Evolutionary conservation across 1,139 yeast genomes (phyloP).

Genomic region (Nematodospora anomalae): DNA sequence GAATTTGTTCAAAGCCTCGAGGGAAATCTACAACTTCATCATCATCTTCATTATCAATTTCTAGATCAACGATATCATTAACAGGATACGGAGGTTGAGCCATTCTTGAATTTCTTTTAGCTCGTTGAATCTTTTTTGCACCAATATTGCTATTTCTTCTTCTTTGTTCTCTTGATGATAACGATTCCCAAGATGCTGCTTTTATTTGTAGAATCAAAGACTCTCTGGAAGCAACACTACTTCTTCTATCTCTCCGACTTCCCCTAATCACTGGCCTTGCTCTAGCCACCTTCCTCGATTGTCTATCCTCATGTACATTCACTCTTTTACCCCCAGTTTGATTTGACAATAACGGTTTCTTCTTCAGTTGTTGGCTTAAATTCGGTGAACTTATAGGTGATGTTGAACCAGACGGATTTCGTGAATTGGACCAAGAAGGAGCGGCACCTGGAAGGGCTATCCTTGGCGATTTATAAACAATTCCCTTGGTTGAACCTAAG

Average conservation of each 20-base stretch:
- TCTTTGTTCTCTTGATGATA: not conserved
- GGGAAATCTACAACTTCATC: slow-evolving; percentile 8
- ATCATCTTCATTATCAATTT: slow-evolving; percentile 1
- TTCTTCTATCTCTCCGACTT: slow-evolving; percentile 8
- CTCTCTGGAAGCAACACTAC: slow-evolving; percentile 8
- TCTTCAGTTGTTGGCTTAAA: not conserved
- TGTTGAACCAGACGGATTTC: not conserved
- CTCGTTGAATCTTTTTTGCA: not conserved
- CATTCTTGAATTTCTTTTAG: not conserved
- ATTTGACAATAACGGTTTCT: not conserved
- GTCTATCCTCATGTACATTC: not conserved
- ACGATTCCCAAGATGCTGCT: slow-evolving; percentile 1
- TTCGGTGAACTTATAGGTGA: not conserved
- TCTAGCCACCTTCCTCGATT: slow-evolving; percentile 3
- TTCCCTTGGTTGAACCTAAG: slow-evolving; percentile 7
- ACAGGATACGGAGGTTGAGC: slow-evolving; percentile 12
- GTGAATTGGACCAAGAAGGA: not conserved
- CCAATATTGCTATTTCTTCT: not conserved
- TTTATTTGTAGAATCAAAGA: slow-evolving; percentile 2
- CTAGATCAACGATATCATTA: slow-evolving; percentile 7
- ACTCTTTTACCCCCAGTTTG: slow-evolving; percentile 1
- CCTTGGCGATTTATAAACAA: slow-evolving; percentile 8
- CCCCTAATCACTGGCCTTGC: slow-evolving; percentile 3
- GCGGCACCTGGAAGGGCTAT: slow-evolving; percentile 6
- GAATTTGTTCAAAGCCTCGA: slow-evolving; percentile 8